phyloP scores from a whole-genome alignment of 257 asterid genomes.

The Linderniella brevidens region DNA sequence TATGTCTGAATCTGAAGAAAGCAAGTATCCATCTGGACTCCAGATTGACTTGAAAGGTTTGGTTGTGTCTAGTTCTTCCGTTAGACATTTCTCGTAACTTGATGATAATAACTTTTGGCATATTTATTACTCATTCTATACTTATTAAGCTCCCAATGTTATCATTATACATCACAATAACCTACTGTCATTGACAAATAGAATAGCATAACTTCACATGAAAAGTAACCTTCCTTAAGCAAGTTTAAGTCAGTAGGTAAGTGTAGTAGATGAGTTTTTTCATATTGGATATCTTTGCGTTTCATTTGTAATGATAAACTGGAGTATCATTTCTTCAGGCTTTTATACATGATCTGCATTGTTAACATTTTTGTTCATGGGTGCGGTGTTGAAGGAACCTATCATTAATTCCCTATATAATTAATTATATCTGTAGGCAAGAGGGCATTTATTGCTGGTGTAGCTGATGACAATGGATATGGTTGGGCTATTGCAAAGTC shows the following conservation, averaged over 20 bases:
- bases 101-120: too few relatives aligned
- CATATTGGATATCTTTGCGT: too few relatives aligned
- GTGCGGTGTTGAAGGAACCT: background rate
- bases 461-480: constrained; percentile 86
- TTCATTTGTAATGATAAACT: too few relatives aligned
- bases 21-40: constrained; percentile 35
- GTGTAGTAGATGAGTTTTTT: too few relatives aligned
- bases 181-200: too few relatives aligned
- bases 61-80: too few relatives aligned
- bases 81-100: constrained; percentile 2
- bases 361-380: background rate
- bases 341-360: too few relatives aligned
- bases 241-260: too few relatives aligned
- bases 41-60: constrained; percentile 54
- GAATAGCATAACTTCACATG: too few relatives aligned
- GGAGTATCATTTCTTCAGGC: too few relatives aligned
- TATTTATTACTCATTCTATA: constrained; percentile 2
- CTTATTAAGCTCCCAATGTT: background rate
- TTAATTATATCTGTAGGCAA: constrained; percentile 25
- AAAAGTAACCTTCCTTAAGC: too few relatives aligned
- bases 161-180: too few relatives aligned
- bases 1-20: constrained; percentile 36
- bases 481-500: constrained; percentile 96
- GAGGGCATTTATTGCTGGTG: constrained; percentile 82
- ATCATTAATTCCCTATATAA: constrained; percentile 4